These are phyloP conservation scores for Eucalyptus pauciflora DNA, from an alignment of 345 rosid species.

Conservation along the genomic window DNA sequence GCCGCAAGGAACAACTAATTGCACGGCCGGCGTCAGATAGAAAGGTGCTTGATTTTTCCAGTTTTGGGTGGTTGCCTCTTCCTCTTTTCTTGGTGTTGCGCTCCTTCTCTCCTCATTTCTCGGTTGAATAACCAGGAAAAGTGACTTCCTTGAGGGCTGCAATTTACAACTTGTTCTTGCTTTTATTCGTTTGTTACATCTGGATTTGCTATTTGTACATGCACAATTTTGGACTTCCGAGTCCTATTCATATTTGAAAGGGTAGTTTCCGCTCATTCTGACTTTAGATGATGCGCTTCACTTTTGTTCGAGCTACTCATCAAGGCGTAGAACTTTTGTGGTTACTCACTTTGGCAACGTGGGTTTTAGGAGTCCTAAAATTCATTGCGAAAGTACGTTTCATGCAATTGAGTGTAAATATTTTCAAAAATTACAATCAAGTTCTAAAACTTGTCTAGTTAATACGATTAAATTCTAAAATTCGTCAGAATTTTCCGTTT, in stretches of 20 bases:
- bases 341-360: neutral
- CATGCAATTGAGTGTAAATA: neutral
- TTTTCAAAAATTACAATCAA: too few species aligned
- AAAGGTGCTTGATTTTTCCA: neutral
- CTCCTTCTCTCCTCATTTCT: neutral
- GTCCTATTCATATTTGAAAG: neutral
- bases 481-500: rapidly evolving
- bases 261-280: neutral
- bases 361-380: neutral
- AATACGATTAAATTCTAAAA: too few species aligned
- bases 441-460: rapidly evolving
- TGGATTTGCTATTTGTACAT: neutral
- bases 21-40: neutral
- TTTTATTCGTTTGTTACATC: neutral
- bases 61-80: neutral
- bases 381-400: too few species aligned
- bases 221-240: neutral
- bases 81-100: neutral
- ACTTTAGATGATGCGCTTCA: neutral
- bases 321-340: neutral
- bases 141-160: neutral
- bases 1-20: neutral
- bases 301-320: neutral
- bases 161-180: neutral
- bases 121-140: neutral